Evolutionary conservation across 345 rosid species (phyloP).

Genomic region (Citrus hindsii): DNA sequence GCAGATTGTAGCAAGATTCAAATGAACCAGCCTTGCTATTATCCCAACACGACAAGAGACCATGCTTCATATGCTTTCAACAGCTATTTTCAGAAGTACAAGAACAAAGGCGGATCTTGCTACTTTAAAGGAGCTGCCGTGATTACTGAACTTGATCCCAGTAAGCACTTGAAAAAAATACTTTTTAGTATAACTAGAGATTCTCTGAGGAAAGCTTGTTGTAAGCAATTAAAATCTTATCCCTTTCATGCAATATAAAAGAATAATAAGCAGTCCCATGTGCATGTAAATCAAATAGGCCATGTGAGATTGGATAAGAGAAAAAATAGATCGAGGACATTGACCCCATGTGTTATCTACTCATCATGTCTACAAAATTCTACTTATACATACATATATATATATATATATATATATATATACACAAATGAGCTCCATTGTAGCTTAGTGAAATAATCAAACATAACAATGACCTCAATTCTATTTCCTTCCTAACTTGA

Average conservation of each 20-base stretch:
- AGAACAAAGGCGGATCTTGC: constrained; percentile 70
- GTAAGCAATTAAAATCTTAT: neutral
- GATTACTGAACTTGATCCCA: constrained; percentile 70
- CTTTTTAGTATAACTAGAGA: neutral
- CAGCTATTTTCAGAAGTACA: constrained; percentile 60
- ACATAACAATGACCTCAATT: neutral
- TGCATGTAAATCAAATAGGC: constrained; percentile 8
- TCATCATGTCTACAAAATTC: neutral
- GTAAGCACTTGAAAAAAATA: constrained; percentile 33
- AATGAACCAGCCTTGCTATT: constrained; percentile 54
- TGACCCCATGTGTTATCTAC: neutral
- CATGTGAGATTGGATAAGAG: constrained; percentile 4
- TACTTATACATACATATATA: no score
- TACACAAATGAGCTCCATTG: neutral
- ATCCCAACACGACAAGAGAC: constrained; percentile 58
- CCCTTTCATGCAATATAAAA: neutral
- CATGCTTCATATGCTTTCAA: constrained; percentile 87
- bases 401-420: no score
- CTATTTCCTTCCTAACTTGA: neutral
- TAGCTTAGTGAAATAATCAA: neutral
- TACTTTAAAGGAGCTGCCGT: constrained; percentile 77
- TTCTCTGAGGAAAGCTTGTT: neutral
- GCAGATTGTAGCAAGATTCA: constrained; percentile 65
- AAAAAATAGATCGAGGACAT: neutral
- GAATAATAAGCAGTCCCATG: constrained; percentile 4